Percentiles rank a stretch among this genome's conserved stretches.
phyloP scores from a whole-genome alignment of 805 yeast species.

The Kazachstania kunashirensis region DNA sequence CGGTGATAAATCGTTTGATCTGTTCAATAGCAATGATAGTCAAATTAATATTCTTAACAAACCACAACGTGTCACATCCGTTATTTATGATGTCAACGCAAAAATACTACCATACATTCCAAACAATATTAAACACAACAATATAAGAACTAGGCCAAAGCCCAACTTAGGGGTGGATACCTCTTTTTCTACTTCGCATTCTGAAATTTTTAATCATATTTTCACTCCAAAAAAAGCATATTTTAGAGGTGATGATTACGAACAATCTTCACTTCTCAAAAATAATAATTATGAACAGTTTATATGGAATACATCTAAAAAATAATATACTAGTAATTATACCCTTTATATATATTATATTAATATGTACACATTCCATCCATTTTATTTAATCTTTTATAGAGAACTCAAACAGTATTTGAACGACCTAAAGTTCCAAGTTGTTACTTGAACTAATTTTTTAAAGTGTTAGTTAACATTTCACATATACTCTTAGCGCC shows the following conservation, averaged over 20 bases:
- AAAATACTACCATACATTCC: not conserved
- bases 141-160: not conserved
- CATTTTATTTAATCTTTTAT: no score
- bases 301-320: not conserved
- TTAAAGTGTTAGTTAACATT: no score
- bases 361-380: no score
- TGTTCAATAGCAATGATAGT: not conserved
- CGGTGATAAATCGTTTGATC: not conserved
- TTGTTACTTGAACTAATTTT: no score
- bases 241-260: conserved; percentile 3
- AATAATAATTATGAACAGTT: not conserved
- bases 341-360: no score
- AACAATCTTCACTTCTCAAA: conserved; percentile 1
- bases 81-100: not conserved
- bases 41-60: not conserved
- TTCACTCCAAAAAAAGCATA: conserved; percentile 10
- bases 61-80: conserved; percentile 2
- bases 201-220: not conserved
- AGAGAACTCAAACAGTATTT: no score
- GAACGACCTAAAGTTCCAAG: no score
- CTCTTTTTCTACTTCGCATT: no score
- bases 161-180: not conserved
- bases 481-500: no score
- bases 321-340: no score
- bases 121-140: no score